These are phyloP conservation scores for Mortierella alpina DNA, from an alignment of 192 early-diverging fungal genomes.

Conservation along the genomic window DNA sequence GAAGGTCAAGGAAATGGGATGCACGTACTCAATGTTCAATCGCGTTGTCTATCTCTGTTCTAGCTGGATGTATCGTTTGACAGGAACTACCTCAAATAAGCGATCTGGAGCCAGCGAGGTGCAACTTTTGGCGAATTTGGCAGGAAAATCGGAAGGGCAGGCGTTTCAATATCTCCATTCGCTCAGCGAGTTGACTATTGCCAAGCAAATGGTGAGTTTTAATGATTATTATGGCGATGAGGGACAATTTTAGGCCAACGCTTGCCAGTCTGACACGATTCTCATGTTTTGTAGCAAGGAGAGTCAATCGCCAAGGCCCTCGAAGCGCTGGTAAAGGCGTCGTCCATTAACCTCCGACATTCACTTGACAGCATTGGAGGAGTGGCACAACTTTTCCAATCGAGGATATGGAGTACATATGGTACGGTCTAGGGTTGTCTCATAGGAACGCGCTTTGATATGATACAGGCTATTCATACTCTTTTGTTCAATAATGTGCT, in stretches of 20 bases:
- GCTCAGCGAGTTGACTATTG: slow-evolving; percentile 18
- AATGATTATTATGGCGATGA: background rate
- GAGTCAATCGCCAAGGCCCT: slow-evolving; percentile 23
- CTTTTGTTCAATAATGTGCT: background rate
- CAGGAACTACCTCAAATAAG: slow-evolving; percentile 4
- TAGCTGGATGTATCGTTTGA: slow-evolving; percentile 39
- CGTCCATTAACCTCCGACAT: slow-evolving; percentile 28
- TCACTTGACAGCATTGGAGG: slow-evolving; percentile 28
- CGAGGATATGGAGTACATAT: slow-evolving; percentile 33
- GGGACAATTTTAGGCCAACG: background rate
- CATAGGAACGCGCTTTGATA: background rate
- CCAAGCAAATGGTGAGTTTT: slow-evolving; percentile 26
- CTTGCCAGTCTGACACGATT: background rate
- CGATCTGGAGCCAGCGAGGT: slow-evolving; percentile 15
- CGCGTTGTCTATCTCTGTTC: background rate
- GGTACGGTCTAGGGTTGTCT: slow-evolving; percentile 4
- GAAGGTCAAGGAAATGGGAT: too few species aligned
- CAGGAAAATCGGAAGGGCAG: slow-evolving; percentile 18
- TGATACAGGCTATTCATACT: background rate
- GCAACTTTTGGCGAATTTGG: slow-evolving; percentile 12
- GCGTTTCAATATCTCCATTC: slow-evolving; percentile 31
- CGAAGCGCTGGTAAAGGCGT: slow-evolving; percentile 23
- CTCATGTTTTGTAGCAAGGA: slow-evolving; percentile 21
- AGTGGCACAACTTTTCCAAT: slow-evolving; percentile 23
- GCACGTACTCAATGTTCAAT: too few species aligned